Percentiles rank a stretch among this genome's conserved stretches.
Evolutionary conservation across 495 filamentous ascomycete genomes (phyloP).

Genomic region (Barbatosphaeria neglecta): DNA sequence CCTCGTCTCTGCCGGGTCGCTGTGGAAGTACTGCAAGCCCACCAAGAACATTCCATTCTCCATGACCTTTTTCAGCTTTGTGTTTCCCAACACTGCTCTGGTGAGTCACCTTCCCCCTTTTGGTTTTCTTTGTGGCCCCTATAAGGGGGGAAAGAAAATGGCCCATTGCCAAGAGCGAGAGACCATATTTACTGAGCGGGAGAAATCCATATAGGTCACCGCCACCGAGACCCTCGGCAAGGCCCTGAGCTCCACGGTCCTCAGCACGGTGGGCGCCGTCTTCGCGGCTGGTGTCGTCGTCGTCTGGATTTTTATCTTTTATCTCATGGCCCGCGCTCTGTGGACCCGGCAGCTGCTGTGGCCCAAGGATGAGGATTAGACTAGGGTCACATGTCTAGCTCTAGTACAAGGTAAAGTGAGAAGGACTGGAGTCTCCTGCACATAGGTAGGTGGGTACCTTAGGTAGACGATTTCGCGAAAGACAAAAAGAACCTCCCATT

Average conservation of each 20-base stretch:
- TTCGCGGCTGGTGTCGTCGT: constrained; percentile 49
- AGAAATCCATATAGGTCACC: constrained; percentile 31
- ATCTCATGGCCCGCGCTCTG: constrained; percentile 60
- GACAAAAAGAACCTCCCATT: no score
- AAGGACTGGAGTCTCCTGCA: no score
- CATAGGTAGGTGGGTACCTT: no score
- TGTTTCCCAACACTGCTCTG: constrained; percentile 77
- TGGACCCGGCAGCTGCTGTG: constrained; percentile 36
- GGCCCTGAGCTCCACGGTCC: constrained; percentile 47
- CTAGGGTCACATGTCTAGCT: no score
- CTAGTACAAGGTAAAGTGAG: no score
- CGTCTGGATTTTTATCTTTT: constrained; percentile 61
- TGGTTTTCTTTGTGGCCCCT: not conserved
- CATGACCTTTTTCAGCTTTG: constrained; percentile 83
- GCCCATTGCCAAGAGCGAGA: no score
- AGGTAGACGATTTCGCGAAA: no score
- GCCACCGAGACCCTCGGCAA: constrained; percentile 62
- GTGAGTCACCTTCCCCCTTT: constrained; percentile 6
- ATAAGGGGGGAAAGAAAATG: no score
- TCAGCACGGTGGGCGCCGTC: constrained; percentile 57
- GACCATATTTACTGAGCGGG: no score
- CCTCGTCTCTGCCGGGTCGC: constrained; percentile 61
- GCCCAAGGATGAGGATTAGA: constrained; percentile 18
- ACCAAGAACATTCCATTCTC: constrained; percentile 52
- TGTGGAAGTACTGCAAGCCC: constrained; percentile 56